Percentiles rank a stretch among this genome's conserved stretches.
These are phyloP conservation scores for Trichophyton benhamiae DNA, from an alignment of 2,329 filamentous ascomycete species.

Conservation along the genomic window DNA sequence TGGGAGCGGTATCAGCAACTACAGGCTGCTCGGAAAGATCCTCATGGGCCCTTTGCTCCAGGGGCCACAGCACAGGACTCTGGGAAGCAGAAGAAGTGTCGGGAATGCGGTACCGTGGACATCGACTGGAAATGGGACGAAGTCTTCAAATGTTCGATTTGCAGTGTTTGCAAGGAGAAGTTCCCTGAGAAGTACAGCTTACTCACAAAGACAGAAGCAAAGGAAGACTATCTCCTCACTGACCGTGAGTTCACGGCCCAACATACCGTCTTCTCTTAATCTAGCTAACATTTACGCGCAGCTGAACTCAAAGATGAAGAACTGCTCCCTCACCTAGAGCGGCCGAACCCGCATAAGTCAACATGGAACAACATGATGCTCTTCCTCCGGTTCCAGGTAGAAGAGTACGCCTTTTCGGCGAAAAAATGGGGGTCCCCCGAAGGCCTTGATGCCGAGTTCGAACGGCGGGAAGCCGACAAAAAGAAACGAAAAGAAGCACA, in stretches of 20 bases:
- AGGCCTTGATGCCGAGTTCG: conserved; percentile 78
- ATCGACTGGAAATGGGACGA: conserved; percentile 96
- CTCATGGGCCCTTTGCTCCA: conserved; percentile 76
- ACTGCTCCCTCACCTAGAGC: conserved; percentile 72
- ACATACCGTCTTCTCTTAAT: neutral
- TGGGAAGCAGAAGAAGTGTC: conserved; percentile 58
- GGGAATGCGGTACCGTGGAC: conserved; percentile 71
- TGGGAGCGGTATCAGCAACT: conserved; percentile 79
- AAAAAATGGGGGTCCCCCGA: conserved; percentile 86
- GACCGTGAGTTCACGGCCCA: conserved; percentile 50
- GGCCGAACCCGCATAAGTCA: conserved; percentile 87
- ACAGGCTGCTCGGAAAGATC: conserved; percentile 56
- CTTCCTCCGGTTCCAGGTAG: conserved; percentile 83
- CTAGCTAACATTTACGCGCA: conserved; percentile 21
- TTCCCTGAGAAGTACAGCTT: conserved; percentile 85
- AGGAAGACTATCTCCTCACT: conserved; percentile 88
- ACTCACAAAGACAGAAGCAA: conserved; percentile 91
- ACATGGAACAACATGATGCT: conserved; percentile 99
- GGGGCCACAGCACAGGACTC: conserved; percentile 62
- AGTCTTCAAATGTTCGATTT: conserved; percentile 62
- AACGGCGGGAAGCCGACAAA: conserved; percentile 62
- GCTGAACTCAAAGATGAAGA: conserved; percentile 84
- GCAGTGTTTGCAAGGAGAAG: conserved; percentile 76
- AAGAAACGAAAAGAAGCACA: conserved; percentile 81
- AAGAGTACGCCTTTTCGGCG: conserved; percentile 72